Percentiles rank a stretch among this genome's conserved stretches.
These are phyloP conservation scores for Sporisorium exsertum DNA, from an alignment of 1,284 basidiomycete species.

Conservation along the genomic window DNA sequence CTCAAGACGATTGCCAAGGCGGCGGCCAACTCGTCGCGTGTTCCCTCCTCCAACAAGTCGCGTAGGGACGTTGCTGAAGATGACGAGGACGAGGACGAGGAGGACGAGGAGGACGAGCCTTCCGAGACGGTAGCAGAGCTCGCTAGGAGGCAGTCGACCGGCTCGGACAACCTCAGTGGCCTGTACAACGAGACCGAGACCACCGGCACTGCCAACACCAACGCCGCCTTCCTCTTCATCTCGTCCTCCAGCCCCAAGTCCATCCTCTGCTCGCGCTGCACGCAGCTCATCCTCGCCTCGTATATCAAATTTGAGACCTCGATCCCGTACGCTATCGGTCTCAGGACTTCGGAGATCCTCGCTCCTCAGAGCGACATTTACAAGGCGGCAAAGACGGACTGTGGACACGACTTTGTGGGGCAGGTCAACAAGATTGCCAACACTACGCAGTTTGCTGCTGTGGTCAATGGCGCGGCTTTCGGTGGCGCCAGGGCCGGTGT, in stretches of 20 bases:
- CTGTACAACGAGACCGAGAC: slow-evolving; percentile 28
- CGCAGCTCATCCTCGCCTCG: slow-evolving; percentile 54
- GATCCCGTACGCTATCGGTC: slow-evolving; percentile 62
- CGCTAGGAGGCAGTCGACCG: slow-evolving; percentile 22
- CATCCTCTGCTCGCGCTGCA: slow-evolving; percentile 61
- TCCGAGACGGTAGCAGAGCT: slow-evolving; percentile 24
- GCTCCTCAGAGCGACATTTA: slow-evolving; percentile 58
- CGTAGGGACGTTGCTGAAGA: slow-evolving; percentile 16
- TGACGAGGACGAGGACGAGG: slow-evolving; percentile 11
- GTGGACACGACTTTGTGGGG: slow-evolving; percentile 42
- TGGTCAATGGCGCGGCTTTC: slow-evolving; percentile 22
- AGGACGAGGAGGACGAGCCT: slow-evolving; percentile 13
- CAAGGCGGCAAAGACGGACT: slow-evolving; percentile 50
- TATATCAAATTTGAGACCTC: slow-evolving; percentile 65
- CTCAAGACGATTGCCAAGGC: slow-evolving; percentile 53
- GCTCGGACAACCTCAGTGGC: slow-evolving; percentile 10
- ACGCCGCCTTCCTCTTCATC: slow-evolving; percentile 65
- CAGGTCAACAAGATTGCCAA: slow-evolving; percentile 56
- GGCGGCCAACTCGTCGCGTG: slow-evolving; percentile 23
- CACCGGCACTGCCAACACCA: slow-evolving; percentile 33
- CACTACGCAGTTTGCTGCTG: slow-evolving; percentile 53
- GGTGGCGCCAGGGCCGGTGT: slow-evolving; percentile 11
- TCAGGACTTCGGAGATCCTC: slow-evolving; percentile 49
- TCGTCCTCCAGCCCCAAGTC: slow-evolving; percentile 43
- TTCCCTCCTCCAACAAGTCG: slow-evolving; percentile 5